A percentile compares a stretch with the other conserved stretches of the same genome.
Evolutionary conservation across 257 asterid genomes (phyloP).

Genomic region (Jacaranda mimosifolia): DNA sequence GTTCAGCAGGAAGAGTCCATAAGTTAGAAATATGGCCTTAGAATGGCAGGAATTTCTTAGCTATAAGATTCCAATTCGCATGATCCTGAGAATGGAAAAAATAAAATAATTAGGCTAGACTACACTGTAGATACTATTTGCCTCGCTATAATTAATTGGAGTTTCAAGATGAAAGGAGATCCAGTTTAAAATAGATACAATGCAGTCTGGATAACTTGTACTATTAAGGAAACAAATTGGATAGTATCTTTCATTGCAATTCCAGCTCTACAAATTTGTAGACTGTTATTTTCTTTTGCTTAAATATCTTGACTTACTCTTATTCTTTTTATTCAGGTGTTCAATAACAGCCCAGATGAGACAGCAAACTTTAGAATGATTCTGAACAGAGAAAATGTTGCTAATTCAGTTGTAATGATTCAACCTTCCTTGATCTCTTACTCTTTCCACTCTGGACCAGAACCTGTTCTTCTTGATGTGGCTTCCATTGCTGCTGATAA

Average conservation of each 20-base stretch:
- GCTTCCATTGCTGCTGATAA: slow-evolving; percentile 91
- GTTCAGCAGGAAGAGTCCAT: neutral
- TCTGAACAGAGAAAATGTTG: slow-evolving; percentile 86
- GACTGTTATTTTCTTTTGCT: slow-evolving; percentile 31
- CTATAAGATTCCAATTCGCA: neutral
- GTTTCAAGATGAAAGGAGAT: slow-evolving; percentile 1
- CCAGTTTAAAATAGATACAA: slow-evolving; percentile 9
- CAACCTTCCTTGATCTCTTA: slow-evolving; percentile 98
- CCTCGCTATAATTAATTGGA: slow-evolving; percentile 4
- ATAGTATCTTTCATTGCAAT: slow-evolving; percentile 6
- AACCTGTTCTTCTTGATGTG: slow-evolving; percentile 97
- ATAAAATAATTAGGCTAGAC: neutral
- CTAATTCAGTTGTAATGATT: slow-evolving; percentile 97
- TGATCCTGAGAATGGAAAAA: neutral
- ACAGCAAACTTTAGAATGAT: slow-evolving; percentile 96
- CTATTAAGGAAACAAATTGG: slow-evolving; percentile 8
- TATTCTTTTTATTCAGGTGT: slow-evolving; percentile 63
- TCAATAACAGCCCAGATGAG: slow-evolving; percentile 98
- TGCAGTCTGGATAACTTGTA: slow-evolving; percentile 8
- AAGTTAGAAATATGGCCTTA: neutral
- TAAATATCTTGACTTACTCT: slow-evolving; percentile 37
- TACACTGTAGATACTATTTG: neutral
- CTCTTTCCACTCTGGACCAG: slow-evolving; percentile 92
- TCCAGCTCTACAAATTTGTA: slow-evolving; percentile 15
- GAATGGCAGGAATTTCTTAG: neutral